Conservation (phyloP, 371 early-diverging fungal species). For the Massospora cicadina region DNA sequence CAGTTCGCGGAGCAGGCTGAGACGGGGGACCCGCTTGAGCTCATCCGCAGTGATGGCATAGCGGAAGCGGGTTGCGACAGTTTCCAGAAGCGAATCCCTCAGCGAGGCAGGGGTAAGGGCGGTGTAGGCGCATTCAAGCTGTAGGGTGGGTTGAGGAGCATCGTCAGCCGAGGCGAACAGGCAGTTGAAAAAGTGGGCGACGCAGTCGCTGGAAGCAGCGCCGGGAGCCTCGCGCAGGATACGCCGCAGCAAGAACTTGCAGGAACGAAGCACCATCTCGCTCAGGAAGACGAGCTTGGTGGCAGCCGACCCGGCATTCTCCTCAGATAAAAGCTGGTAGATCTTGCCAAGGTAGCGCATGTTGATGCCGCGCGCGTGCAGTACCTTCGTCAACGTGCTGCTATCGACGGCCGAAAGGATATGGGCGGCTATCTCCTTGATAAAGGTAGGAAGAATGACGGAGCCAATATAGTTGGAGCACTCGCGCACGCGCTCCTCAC, state of each 20-base stretch:
- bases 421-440: conserved; percentile 50
- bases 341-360: conserved; percentile 85
- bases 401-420: conserved; percentile 66
- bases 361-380: conserved; percentile 91
- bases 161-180: conserved; percentile 32
- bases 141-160: conserved; percentile 15
- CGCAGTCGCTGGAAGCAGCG: conserved; percentile 33
- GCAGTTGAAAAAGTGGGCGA: conserved; percentile 72
- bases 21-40: conserved; percentile 25
- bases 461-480: conserved; percentile 57
- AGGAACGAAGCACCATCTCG: conserved; percentile 75
- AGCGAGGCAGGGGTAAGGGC: conserved; percentile 40
- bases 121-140: conserved; percentile 30
- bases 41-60: conserved; percentile 37
- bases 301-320: conserved; percentile 33
- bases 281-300: conserved; percentile 34
- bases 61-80: conserved; percentile 56
- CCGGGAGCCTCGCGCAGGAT: conserved; percentile 33
- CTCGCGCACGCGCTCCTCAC: conserved; percentile 40
- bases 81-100: conserved; percentile 28
- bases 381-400: conserved; percentile 50
- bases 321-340: conserved; percentile 32
- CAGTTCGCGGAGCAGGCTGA: conserved; percentile 63
- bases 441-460: conserved; percentile 46
- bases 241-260: conserved; percentile 64